A percentile compares a stretch with the other conserved stretches of the same genome.
phyloP scores from a whole-genome alignment of 495 filamentous ascomycete species.

The Podospora conica region DNA sequence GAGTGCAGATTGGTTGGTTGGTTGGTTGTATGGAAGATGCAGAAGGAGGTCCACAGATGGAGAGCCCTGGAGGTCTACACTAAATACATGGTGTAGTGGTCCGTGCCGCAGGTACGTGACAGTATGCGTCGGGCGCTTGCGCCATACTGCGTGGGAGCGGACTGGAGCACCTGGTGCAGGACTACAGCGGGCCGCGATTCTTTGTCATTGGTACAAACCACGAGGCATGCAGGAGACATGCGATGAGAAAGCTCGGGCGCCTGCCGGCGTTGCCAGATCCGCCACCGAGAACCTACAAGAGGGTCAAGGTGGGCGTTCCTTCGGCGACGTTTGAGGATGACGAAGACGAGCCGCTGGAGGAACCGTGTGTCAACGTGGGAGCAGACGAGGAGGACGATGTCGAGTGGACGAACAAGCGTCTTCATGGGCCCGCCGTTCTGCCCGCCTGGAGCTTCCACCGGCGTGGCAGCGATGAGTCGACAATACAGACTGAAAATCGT shows the following conservation, averaged over 20 bases:
- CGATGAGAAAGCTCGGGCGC: neutral
- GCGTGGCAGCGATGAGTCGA: neutral
- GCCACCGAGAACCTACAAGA: neutral
- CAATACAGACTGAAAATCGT: neutral
- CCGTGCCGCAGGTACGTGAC: too few relatives aligned
- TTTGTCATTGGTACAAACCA: conserved; percentile 1
- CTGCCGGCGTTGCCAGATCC: neutral
- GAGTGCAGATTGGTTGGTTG: too few relatives aligned
- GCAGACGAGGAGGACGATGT: neutral
- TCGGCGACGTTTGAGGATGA: neutral
- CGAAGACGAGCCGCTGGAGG: neutral
- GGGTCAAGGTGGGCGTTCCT: too few relatives aligned
- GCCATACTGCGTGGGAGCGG: neutral
- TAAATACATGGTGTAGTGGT: too few relatives aligned
- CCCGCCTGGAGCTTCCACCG: neutral
- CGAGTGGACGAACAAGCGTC: neutral
- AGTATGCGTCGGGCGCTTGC: neutral
- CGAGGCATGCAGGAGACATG: neutral
- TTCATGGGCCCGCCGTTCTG: neutral
- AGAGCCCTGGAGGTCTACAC: too few relatives aligned
- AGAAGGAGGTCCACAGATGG: too few relatives aligned
- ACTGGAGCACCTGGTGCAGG: neutral
- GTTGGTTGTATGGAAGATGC: too few relatives aligned
- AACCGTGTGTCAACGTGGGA: neutral
- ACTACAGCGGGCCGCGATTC: neutral